Conservation (phyloP, 1,284 basidiomycete species). For the Irpex sp. region DNA sequence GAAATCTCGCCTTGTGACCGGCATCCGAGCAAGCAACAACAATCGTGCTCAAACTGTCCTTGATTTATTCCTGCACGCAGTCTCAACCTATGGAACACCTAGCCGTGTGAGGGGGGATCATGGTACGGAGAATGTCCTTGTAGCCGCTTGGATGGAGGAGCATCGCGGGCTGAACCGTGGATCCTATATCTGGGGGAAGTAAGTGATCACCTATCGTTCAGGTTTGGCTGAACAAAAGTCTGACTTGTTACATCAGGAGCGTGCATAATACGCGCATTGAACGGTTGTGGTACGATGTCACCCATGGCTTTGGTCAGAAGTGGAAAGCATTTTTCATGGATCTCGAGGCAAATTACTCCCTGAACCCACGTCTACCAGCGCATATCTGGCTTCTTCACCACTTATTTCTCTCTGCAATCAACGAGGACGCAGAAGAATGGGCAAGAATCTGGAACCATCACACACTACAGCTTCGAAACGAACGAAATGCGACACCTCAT, state of each 20-base stretch:
- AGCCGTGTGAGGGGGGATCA: slow-evolving; percentile 24
- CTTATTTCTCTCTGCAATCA: slow-evolving; percentile 15
- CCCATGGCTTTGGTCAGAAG: slow-evolving; percentile 19
- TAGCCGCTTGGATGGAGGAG: slow-evolving; percentile 25
- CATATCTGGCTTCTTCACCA: slow-evolving; percentile 22
- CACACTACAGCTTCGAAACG: slow-evolving; percentile 10
- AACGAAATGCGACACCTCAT: slow-evolving; percentile 2
- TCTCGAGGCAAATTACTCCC: slow-evolving; percentile 17
- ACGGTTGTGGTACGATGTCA: slow-evolving; percentile 35
- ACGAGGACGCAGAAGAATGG: slow-evolving; percentile 16
- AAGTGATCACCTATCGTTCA: slow-evolving; percentile 12
- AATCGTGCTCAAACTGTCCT: slow-evolving; percentile 17
- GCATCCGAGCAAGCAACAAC: slow-evolving; percentile 21
- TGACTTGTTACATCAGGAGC: slow-evolving; percentile 7
- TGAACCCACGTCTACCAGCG: slow-evolving; percentile 7
- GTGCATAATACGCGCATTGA: slow-evolving; percentile 32
- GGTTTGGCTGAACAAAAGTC: not conserved
- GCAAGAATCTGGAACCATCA: slow-evolving; percentile 22
- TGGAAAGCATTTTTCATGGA: slow-evolving; percentile 27
- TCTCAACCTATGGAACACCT: slow-evolving; percentile 14
- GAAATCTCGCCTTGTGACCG: slow-evolving; percentile 25
- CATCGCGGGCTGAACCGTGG: slow-evolving; percentile 20
- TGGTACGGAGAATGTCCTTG: slow-evolving; percentile 23
- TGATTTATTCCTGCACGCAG: slow-evolving; percentile 15
- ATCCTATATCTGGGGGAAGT: slow-evolving; percentile 35